A percentile compares a stretch with the other conserved stretches of the same genome.
Evolutionary conservation across 768 basidiomycete genomes (phyloP).

Genomic region (Tricholoma matsutake): DNA sequence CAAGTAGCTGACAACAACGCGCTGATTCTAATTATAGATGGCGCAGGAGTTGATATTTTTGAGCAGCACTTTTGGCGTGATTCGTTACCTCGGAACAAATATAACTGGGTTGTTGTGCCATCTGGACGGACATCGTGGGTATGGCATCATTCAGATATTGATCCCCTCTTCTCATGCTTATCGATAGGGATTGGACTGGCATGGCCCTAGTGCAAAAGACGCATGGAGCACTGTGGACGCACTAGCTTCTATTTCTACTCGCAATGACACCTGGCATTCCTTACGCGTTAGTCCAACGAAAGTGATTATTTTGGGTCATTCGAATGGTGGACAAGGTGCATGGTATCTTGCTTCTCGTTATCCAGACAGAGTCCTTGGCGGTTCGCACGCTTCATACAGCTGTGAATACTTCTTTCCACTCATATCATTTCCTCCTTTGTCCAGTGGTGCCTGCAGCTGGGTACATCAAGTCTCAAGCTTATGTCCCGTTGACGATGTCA

Average conservation of each 20-base stretch:
- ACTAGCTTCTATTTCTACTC: conserved; percentile 44
- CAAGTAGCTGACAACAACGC: background rate
- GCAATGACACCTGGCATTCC: conserved; percentile 32
- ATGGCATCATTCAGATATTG: conserved; percentile 8
- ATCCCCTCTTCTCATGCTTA: background rate
- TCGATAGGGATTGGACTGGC: conserved; percentile 85
- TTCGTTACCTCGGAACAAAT: conserved; percentile 53
- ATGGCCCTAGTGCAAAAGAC: conserved; percentile 75
- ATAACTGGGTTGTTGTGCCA: conserved; percentile 78
- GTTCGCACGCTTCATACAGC: conserved; percentile 28
- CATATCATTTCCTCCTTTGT: background rate
- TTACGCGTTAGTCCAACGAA: conserved; percentile 40
- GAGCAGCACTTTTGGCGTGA: conserved; percentile 55
- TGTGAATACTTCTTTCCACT: background rate
- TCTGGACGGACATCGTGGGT: conserved; percentile 87
- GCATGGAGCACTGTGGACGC: conserved; percentile 63
- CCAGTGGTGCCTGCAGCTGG: conserved; percentile 76
- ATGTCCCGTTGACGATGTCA: conserved; percentile 70
- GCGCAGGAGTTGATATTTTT: conserved; percentile 79
- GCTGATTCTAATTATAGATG: conserved; percentile 48
- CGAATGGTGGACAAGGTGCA: conserved; percentile 89
- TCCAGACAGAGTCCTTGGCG: conserved; percentile 71
- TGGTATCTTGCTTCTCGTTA: conserved; percentile 78
- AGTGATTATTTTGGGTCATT: conserved; percentile 81
- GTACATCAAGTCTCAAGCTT: conserved; percentile 86